These are phyloP conservation scores for Panellus pusillus DNA, from an alignment of 768 basidiomycete genomes.

Conservation along the genomic window DNA sequence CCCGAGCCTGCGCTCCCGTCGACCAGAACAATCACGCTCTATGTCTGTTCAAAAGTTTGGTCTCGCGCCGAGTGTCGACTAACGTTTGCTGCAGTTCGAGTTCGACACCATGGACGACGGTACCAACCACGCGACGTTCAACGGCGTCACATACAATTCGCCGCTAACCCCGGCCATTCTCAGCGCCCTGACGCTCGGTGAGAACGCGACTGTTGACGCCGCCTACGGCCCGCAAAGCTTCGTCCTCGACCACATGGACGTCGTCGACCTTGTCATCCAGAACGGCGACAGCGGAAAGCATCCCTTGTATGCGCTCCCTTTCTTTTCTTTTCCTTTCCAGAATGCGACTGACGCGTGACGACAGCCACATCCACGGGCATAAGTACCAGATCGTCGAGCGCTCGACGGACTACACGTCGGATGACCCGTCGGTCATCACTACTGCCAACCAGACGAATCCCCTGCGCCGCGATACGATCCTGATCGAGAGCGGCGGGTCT, in stretches of 20 bases:
- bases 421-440: slow-evolving; percentile 74
- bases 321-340: neutral
- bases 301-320: slow-evolving; percentile 72
- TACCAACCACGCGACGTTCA: slow-evolving; percentile 80
- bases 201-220: slow-evolving; percentile 58
- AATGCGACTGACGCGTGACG: neutral
- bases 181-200: slow-evolving; percentile 73
- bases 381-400: slow-evolving; percentile 80
- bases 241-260: slow-evolving; percentile 71
- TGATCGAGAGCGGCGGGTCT: slow-evolving; percentile 65
- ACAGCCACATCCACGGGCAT: slow-evolving; percentile 90
- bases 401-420: slow-evolving; percentile 65
- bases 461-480: slow-evolving; percentile 87
- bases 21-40: slow-evolving; percentile 65
- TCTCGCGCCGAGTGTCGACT: too few relatives aligned
- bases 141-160: slow-evolving; percentile 64
- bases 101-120: slow-evolving; percentile 90
- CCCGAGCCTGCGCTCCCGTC: slow-evolving; percentile 48
- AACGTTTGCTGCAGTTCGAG: slow-evolving; percentile 29
- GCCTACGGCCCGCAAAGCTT: slow-evolving; percentile 84
- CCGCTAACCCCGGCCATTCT: slow-evolving; percentile 78
- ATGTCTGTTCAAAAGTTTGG: slow-evolving; percentile 29
- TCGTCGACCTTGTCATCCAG: slow-evolving; percentile 75
- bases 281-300: slow-evolving; percentile 76
- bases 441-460: slow-evolving; percentile 82